Conservation (phyloP, 176 grass and related monocot species). For the Carex littledalei region DNA sequence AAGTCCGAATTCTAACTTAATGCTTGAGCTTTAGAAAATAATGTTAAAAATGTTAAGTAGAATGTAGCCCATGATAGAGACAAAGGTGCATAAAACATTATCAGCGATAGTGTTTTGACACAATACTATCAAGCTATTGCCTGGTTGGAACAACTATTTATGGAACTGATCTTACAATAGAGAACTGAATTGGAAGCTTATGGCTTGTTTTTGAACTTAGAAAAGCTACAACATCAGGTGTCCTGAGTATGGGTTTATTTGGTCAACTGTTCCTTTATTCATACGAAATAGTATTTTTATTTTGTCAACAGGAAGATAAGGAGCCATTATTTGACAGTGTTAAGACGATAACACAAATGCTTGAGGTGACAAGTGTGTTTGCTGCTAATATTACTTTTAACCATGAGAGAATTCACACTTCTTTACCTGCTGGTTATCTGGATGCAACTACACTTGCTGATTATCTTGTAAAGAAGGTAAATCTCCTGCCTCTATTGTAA, state of each 20-base stretch:
- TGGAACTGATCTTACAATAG: background rate
- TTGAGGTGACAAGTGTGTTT: conserved; percentile 87
- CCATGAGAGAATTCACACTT: conserved; percentile 57
- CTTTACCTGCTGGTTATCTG: conserved; percentile 76
- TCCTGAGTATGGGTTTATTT: background rate
- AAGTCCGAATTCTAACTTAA: background rate
- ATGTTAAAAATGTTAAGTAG: background rate
- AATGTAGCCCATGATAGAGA: background rate
- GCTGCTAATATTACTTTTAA: conserved; percentile 92
- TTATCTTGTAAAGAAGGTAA: conserved; percentile 99
- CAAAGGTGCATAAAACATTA: background rate
- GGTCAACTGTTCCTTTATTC: conserved; percentile 4
- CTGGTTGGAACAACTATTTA: background rate
- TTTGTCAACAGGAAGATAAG: conserved; percentile 81
- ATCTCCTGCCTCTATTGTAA: background rate
- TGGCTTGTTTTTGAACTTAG: background rate
- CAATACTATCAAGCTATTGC: background rate
- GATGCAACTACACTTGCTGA: conserved; percentile 95
- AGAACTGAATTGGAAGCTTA: background rate
- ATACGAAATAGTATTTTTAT: background rate
- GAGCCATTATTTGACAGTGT: conserved; percentile 96
- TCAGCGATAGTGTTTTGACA: background rate
- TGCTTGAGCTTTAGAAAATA: background rate
- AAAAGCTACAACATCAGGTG: background rate
- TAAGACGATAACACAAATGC: conserved; percentile 74